Percentiles rank a stretch among this genome's conserved stretches.
Conservation (phyloP, 2,329 filamentous ascomycete species). For the Colletotrichum graminicola region DNA sequence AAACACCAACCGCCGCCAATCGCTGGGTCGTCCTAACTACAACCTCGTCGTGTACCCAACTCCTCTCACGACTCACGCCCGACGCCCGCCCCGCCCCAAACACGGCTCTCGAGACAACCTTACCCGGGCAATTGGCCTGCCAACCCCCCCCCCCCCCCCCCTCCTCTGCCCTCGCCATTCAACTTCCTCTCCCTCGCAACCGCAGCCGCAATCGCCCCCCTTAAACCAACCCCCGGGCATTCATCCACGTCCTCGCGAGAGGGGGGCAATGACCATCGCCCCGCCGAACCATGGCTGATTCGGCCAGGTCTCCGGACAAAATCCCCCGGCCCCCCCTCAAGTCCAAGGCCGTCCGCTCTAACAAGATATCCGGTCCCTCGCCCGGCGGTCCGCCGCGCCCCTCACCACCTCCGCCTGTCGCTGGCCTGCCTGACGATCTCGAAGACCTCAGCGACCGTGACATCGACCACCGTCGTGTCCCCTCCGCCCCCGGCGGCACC, state of each 20-base stretch:
- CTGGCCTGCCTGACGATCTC: slow-evolving; percentile 43
- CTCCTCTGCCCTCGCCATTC: neutral
- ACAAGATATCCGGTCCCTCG: slow-evolving; percentile 61
- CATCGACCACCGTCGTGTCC: slow-evolving; percentile 45
- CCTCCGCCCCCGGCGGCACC: slow-evolving; percentile 46
- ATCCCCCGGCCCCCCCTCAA: slow-evolving; percentile 46
- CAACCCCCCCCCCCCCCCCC: neutral
- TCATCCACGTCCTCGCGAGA: slow-evolving; percentile 38
- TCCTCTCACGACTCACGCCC: slow-evolving; percentile 32
- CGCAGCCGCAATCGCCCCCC: slow-evolving; percentile 6
- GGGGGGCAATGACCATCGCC: slow-evolving; percentile 41
- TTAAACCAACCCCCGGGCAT: slow-evolving; percentile 17
- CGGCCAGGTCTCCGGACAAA: slow-evolving; percentile 42
- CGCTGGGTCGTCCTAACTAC: slow-evolving; percentile 24
- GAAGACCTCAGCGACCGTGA: slow-evolving; percentile 45
- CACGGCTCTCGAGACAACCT: slow-evolving; percentile 11
- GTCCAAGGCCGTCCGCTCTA: slow-evolving; percentile 63
- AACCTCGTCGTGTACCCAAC: slow-evolving; percentile 33
- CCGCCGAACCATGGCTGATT: slow-evolving; percentile 43
- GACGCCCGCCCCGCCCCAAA: slow-evolving; percentile 7
- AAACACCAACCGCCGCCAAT: slow-evolving; percentile 16
- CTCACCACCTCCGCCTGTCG: slow-evolving; percentile 37
- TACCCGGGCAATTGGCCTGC: slow-evolving; percentile 14
- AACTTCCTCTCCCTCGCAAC: slow-evolving; percentile 14
- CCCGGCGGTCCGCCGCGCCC: slow-evolving; percentile 49